Conservation (phyloP, 495 filamentous ascomycete species). For the Penicillium antarcticum region DNA sequence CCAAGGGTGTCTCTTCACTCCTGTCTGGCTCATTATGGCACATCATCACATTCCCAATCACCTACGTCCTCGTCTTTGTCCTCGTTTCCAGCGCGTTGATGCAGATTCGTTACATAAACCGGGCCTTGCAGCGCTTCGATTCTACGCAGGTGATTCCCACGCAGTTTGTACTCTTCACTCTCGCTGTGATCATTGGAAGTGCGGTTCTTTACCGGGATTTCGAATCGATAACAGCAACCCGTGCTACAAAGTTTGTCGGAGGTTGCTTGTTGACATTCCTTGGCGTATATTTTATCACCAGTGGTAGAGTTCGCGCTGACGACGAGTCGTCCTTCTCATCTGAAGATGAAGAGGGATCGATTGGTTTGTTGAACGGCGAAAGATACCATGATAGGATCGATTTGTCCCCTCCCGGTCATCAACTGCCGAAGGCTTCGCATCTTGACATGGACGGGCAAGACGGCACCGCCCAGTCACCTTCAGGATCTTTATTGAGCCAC, state of each 20-base stretch:
- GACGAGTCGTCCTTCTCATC: conserved; percentile 44
- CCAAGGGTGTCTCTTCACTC: conserved; percentile 93
- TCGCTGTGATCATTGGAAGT: conserved; percentile 92
- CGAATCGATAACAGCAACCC: conserved; percentile 65
- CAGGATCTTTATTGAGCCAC: conserved; percentile 33
- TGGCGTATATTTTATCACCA: conserved; percentile 92
- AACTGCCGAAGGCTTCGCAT: conserved; percentile 15
- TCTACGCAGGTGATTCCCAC: conserved; percentile 96
- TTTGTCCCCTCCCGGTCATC: conserved; percentile 26
- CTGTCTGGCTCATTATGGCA: conserved; percentile 84
- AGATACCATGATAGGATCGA: conserved; percentile 39
- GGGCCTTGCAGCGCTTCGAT: conserved; percentile 89
- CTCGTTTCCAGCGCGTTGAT: conserved; percentile 82
- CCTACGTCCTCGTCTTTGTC: conserved; percentile 75
- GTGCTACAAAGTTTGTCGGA: conserved; percentile 78
- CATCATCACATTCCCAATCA: conserved; percentile 85
- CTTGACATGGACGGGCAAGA: conserved; percentile 14
- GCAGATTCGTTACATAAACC: conserved; percentile 95
- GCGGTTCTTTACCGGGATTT: conserved; percentile 94
- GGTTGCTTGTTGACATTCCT: conserved; percentile 89
- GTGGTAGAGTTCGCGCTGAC: conserved; percentile 44
- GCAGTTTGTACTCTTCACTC: conserved; percentile 94
- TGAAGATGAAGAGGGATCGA: conserved; percentile 47
- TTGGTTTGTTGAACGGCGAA: conserved; percentile 44
- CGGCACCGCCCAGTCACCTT: conserved; percentile 23